Evolutionary conservation across 140 eudicot species (phyloP).

Genomic region (Bidens hawaiensis): DNA sequence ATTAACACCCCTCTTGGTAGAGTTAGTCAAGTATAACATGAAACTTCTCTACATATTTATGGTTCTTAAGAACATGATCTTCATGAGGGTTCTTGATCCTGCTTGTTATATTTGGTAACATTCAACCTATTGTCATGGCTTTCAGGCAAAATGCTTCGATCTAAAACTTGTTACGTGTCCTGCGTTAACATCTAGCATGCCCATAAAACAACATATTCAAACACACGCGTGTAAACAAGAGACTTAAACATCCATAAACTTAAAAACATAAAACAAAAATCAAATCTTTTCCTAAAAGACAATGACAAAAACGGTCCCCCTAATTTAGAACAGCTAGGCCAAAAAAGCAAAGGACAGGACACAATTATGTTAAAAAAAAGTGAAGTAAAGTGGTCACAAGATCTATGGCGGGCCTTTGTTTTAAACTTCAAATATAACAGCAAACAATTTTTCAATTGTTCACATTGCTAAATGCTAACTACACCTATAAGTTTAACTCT

Average conservation of each 20-base stretch:
- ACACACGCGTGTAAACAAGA: too few species aligned
- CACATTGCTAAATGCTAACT: constrained; percentile 11
- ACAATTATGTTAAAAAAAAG: constrained; percentile 52
- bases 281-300: not conserved
- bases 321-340: constrained; percentile 27
- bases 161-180: not conserved
- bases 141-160: not conserved
- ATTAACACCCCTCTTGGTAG: not conserved
- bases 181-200: not conserved
- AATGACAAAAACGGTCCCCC: constrained; percentile 46
- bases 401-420: constrained; percentile 84
- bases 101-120: not conserved
- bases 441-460: constrained; percentile 8
- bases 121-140: not conserved
- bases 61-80: not conserved
- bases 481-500: constrained; percentile 8
- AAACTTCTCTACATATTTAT: not conserved
- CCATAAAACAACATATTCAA: not conserved
- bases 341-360: constrained; percentile 30
- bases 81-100: not conserved
- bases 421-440: constrained; percentile 44
- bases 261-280: not conserved
- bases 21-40: not conserved
- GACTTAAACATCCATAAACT: not conserved
- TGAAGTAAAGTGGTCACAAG: constrained; percentile 61